These are phyloP conservation scores for Lepidium africanum DNA, from an alignment of 345 rosid genomes.

Conservation along the genomic window DNA sequence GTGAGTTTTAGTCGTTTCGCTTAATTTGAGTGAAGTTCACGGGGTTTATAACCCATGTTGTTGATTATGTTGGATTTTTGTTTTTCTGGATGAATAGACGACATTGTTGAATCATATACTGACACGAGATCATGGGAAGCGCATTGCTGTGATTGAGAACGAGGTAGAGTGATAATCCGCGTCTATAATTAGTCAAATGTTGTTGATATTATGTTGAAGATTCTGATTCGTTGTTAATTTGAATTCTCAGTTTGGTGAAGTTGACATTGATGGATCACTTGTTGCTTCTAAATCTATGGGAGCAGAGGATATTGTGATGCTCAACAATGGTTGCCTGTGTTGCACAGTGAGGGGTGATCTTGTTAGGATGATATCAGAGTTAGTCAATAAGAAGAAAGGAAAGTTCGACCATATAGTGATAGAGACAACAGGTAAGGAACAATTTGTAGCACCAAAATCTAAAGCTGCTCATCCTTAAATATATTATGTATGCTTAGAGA, in stretches of 20 bases:
- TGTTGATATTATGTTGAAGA: not conserved
- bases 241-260: slow-evolving; percentile 72
- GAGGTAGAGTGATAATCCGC: slow-evolving; percentile 39
- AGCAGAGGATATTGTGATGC: slow-evolving; percentile 86
- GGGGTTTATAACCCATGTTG: not conserved
- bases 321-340: slow-evolving; percentile 94
- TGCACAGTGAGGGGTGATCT: slow-evolving; percentile 98
- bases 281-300: slow-evolving; percentile 89
- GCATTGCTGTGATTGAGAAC: slow-evolving; percentile 92
- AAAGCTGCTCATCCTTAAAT: not conserved
- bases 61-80: not conserved
- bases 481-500: not conserved
- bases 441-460: not conserved
- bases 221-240: not conserved
- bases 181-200: not conserved
- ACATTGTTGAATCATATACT: slow-evolving; percentile 85
- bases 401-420: slow-evolving; percentile 88
- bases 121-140: slow-evolving; percentile 96
- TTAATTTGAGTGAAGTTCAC: not conserved
- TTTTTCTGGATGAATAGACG: slow-evolving; percentile 42
- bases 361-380: slow-evolving; percentile 82
- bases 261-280: slow-evolving; percentile 90
- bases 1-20: slow-evolving; percentile 22
- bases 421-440: slow-evolving; percentile 73
- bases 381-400: slow-evolving; percentile 75